These are phyloP conservation scores for Lichina pygmaea DNA, from an alignment of 495 filamentous ascomycete species.

Conservation along the genomic window DNA sequence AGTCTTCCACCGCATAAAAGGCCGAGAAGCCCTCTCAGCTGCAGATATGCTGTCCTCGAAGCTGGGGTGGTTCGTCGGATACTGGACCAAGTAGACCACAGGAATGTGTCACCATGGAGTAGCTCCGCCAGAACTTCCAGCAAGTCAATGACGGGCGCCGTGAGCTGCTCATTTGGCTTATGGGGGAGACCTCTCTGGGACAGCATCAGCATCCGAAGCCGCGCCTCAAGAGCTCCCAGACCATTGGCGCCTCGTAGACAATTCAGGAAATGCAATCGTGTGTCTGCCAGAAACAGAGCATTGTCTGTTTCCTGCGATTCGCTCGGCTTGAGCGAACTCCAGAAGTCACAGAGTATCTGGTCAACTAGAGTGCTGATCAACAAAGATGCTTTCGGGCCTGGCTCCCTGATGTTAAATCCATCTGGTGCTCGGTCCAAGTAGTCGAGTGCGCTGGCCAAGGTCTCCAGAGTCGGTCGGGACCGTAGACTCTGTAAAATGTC, in stretches of 20 bases:
- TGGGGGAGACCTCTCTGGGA: constrained; percentile 12
- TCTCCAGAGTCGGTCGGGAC: constrained; percentile 31
- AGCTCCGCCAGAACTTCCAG: constrained; percentile 23
- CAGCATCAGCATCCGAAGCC: constrained; percentile 26
- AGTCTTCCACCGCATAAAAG: constrained; percentile 48
- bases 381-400: constrained; percentile 36
- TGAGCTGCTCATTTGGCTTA: constrained; percentile 10
- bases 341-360: constrained; percentile 50
- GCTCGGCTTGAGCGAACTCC: constrained; percentile 22
- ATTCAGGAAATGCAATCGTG: constrained; percentile 23
- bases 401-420: constrained; percentile 30
- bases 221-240: constrained; percentile 36
- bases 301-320: neutral
- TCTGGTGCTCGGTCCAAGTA: constrained; percentile 20
- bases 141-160: constrained; percentile 15
- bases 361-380: constrained; percentile 41
- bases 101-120: constrained; percentile 24
- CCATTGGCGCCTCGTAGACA: constrained; percentile 51
- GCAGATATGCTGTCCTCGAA: constrained; percentile 12
- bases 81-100: constrained; percentile 25
- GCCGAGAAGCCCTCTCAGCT: constrained; percentile 39
- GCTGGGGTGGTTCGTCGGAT: constrained; percentile 5
- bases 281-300: constrained; percentile 1
- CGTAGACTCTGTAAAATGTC: constrained; percentile 35
- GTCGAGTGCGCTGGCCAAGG: constrained; percentile 22